Evolutionary conservation across 1,139 yeast genomes (phyloP), one percentile per base, ranked within the genome.

Genomic region (Wickerhamomyces sp.): DNA sequence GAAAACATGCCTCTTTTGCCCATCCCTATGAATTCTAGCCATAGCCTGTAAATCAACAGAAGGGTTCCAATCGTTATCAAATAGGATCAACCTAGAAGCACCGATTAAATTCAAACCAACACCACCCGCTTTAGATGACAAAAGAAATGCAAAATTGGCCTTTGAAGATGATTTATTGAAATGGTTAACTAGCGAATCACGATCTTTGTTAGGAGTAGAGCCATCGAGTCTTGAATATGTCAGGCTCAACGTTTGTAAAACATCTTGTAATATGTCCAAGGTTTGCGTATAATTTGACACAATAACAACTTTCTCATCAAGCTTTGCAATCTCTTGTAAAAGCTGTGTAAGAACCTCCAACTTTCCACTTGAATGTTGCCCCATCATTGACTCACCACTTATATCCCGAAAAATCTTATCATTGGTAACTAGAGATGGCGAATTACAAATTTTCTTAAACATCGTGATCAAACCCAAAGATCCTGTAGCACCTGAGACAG

Each of bases 1-100:
- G 56, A 67, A 84, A 9, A 90, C 95, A 0, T 89, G 90, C 38
- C 65, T 72, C 39, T 63, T 72, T 58, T 92, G 98, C 0, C 98
- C 98, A 59, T 92, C 97, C 49, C 99, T 68, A 55, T 90, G 96
- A 6, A 92, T 82, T 46, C 99, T 66, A 1, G 97, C 96, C 95
- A 92, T 88, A 0, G 97, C 96, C 60, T 92, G 99, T 22, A 85
- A 61, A 59, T 92, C 99, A 12, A 85, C 74, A 0, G 97, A 78
- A 0, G 98, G 98, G 49, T 94, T 92, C 96, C 96, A 87, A 55
- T 89, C 97, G 45, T 90, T 85, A 55, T 89, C 97, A 54, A 85
- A 85, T 19, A 92, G 63, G 3, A 92, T 72, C 27, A 92, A 64
- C 24, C 97, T 67, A 0, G 96, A 88, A 0, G 96, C 98, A 1